Evolutionary conservation across 73 alveolate species (phyloP).

Genomic region (Durusdinium trenchii): DNA sequence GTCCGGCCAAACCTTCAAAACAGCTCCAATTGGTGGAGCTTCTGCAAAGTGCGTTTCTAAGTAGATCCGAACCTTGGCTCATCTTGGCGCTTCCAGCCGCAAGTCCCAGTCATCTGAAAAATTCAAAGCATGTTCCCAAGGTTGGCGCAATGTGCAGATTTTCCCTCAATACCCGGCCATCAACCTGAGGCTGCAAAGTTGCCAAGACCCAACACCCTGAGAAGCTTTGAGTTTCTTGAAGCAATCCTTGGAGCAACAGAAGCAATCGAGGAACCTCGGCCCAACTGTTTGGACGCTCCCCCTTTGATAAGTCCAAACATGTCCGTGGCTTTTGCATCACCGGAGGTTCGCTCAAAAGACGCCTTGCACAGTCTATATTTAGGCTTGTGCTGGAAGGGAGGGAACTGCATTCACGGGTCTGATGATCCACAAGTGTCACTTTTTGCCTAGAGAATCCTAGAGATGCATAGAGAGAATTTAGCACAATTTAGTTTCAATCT

Average conservation of each 20-base stretch:
- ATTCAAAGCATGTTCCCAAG: neutral
- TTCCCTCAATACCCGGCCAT: slow-evolving; percentile 75
- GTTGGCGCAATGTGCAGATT: slow-evolving; percentile 43
- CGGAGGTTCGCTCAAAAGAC: slow-evolving; percentile 43
- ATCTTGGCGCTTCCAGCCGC: neutral
- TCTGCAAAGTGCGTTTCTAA: slow-evolving; percentile 11
- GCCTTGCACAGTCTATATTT: neutral
- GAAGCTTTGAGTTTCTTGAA: neutral
- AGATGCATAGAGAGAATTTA: too few relatives aligned
- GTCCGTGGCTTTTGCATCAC: neutral
- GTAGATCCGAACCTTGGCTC: slow-evolving; percentile 49
- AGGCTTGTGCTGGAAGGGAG: neutral
- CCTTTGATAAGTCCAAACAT: slow-evolving; percentile 39
- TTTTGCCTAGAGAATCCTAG: too few relatives aligned
- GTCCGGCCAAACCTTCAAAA: slow-evolving; percentile 23
- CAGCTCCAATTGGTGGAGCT: slow-evolving; percentile 86
- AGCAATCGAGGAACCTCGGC: slow-evolving; percentile 55
- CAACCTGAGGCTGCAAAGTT: slow-evolving; percentile 1
- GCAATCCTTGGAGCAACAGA: neutral
- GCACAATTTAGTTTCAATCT: too few relatives aligned
- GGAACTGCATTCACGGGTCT: neutral
- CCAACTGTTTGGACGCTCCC: slow-evolving; percentile 68
- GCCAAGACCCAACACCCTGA: neutral
- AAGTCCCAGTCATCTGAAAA: neutral
- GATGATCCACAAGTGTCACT: too few relatives aligned